Conservation (phyloP, 2,329 filamentous ascomycete genomes). For the Aspergillus fumigatus region DNA sequence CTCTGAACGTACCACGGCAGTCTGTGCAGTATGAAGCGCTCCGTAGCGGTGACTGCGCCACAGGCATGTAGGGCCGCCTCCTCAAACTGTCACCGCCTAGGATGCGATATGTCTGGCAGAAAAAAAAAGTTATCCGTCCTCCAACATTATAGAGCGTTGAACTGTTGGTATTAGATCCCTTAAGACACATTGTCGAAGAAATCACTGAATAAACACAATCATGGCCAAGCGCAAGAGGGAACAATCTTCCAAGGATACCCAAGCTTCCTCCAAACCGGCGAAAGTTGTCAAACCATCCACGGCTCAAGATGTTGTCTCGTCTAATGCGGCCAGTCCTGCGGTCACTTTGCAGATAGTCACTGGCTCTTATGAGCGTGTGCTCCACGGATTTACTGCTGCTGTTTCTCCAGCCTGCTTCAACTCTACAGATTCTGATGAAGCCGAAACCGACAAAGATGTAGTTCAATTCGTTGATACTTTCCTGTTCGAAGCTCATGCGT, state of each 20-base stretch:
- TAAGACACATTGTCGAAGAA: background rate
- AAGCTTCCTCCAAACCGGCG: slow-evolving; percentile 20
- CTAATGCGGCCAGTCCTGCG: slow-evolving; percentile 25
- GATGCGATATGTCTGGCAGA: slow-evolving; percentile 17
- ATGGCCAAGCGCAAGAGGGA: slow-evolving; percentile 47
- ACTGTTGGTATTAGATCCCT: background rate
- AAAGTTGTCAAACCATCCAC: slow-evolving; percentile 32
- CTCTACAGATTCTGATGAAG: slow-evolving; percentile 18
- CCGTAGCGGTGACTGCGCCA: background rate
- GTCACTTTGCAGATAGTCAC: slow-evolving; percentile 81
- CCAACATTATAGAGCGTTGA: background rate
- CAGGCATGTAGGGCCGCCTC: background rate
- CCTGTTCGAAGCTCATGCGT: slow-evolving; percentile 88
- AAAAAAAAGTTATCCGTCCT: slow-evolving; percentile 22
- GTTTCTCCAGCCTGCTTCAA: slow-evolving; percentile 44
- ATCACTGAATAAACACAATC: slow-evolving; percentile 1
- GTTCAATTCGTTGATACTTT: slow-evolving; percentile 85
- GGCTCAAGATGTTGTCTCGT: slow-evolving; percentile 13
- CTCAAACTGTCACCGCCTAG: slow-evolving; percentile 10
- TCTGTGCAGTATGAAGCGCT: too few species aligned
- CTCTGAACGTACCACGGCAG: too few species aligned
- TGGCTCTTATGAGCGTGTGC: slow-evolving; percentile 87
- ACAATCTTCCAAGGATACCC: slow-evolving; percentile 23
- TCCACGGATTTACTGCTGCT: slow-evolving; percentile 84
- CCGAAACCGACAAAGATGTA: slow-evolving; percentile 25